These are phyloP conservation scores for Neopestalotiopsis sp. DNA, from an alignment of 2,329 filamentous ascomycete genomes.

Conservation along the genomic window DNA sequence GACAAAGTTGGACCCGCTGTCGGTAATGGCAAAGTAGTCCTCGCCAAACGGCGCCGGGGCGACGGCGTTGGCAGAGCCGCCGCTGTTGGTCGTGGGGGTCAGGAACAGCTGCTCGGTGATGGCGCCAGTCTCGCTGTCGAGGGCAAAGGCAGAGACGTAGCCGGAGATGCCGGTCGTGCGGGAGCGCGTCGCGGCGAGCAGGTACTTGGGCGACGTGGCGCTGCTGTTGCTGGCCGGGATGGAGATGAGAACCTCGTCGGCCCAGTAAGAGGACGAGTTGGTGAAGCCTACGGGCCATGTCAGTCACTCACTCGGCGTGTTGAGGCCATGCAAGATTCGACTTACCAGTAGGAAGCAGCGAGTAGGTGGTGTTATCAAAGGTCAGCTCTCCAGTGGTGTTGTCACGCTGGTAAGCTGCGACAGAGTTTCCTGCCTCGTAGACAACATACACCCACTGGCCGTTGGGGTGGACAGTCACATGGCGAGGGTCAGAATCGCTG, in stretches of 20 bases:
- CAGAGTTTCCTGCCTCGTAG: constrained; percentile 30
- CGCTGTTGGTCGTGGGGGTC: constrained; percentile 32
- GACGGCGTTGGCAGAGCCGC: constrained; percentile 36
- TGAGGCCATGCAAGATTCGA: too few relatives aligned
- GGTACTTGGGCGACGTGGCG: constrained; percentile 27
- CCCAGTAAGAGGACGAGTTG: constrained; percentile 32
- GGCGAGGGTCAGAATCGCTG: constrained; percentile 31
- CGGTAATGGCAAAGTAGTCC: constrained; percentile 36
- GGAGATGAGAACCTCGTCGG: constrained; percentile 32
- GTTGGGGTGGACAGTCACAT: constrained; percentile 35
- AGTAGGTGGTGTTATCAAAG: constrained; percentile 19
- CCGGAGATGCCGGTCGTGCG: constrained; percentile 27
- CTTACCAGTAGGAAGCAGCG: constrained; percentile 14
- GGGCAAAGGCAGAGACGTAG: constrained; percentile 36
- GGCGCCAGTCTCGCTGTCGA: constrained; percentile 30
- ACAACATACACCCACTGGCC: constrained; percentile 36
- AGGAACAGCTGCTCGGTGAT: constrained; percentile 35
- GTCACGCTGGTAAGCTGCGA: constrained; percentile 32
- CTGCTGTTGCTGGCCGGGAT: constrained; percentile 18
- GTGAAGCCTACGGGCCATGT: constrained; percentile 20
- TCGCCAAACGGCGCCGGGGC: constrained; percentile 32
- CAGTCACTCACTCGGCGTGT: neutral
- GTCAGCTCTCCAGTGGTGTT: constrained; percentile 30
- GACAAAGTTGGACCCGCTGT: constrained; percentile 33
- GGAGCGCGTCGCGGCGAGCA: constrained; percentile 30